These are phyloP conservation scores for Trametes hirsuta DNA, from an alignment of 1,284 basidiomycete genomes.

Conservation along the genomic window DNA sequence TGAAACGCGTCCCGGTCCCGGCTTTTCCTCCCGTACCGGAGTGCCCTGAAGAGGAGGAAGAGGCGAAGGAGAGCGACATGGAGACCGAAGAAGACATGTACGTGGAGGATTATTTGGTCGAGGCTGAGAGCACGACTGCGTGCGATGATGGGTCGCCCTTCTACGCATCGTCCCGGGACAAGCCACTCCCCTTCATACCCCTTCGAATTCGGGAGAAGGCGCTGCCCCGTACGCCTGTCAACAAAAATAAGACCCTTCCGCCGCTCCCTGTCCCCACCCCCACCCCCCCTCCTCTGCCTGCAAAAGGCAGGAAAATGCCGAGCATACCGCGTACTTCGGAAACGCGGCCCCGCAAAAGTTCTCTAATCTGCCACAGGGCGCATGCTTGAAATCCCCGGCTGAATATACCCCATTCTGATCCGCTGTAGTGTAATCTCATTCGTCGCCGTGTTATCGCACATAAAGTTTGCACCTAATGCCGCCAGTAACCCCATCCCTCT, in stretches of 20 bases:
- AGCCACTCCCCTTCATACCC: constrained; percentile 4
- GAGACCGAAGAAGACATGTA: too few species aligned
- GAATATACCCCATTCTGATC: too few species aligned
- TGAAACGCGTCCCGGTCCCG: constrained; percentile 10
- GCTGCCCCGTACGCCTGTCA: constrained; percentile 4
- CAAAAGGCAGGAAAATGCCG: not conserved
- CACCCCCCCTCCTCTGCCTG: not conserved
- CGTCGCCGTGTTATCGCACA: too few species aligned
- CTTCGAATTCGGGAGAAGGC: not conserved
- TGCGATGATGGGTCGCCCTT: constrained; percentile 9
- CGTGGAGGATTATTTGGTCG: constrained; percentile 5
- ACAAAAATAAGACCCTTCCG: constrained; percentile 2
- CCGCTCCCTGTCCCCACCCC: not conserved
- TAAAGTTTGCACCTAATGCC: too few species aligned
- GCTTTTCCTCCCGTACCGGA: constrained; percentile 6
- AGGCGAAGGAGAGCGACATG: too few species aligned
- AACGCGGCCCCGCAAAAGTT: too few species aligned
- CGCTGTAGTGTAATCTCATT: too few species aligned
- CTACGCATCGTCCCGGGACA: not conserved
- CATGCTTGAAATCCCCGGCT: too few species aligned
- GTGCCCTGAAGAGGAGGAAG: constrained; percentile 9
- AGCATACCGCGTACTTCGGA: too few species aligned
- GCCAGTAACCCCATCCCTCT: too few species aligned
- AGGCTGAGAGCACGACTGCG: constrained; percentile 13
- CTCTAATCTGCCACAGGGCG: too few species aligned